Evolutionary conservation across 1,139 yeast genomes (phyloP).

Genomic region (Meyerozyma carpophila): DNA sequence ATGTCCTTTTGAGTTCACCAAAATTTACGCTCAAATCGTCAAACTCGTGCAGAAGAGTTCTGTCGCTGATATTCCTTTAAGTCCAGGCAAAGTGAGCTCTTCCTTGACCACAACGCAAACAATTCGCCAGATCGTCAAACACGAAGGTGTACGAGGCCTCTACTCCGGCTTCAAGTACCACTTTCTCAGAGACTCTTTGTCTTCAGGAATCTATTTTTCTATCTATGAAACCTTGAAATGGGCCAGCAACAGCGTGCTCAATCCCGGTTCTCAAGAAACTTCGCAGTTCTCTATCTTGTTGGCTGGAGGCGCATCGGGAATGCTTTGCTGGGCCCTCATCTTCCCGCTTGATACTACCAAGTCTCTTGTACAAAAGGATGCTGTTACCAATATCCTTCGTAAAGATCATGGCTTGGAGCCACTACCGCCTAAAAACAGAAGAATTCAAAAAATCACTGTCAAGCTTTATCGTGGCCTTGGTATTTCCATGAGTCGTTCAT

Average conservation of each 20-base stretch:
- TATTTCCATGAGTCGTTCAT: constrained; percentile 65
- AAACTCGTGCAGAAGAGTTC: constrained; percentile 34
- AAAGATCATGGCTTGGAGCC: constrained; percentile 39
- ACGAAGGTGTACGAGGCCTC: constrained; percentile 58
- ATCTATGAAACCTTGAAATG: constrained; percentile 69
- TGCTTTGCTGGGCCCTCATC: constrained; percentile 64
- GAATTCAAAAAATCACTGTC: constrained; percentile 31
- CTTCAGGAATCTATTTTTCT: constrained; percentile 70
- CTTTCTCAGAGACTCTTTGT: constrained; percentile 59
- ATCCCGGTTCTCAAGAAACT: constrained; percentile 21
- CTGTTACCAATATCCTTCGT: constrained; percentile 61
- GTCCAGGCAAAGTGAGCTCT: constrained; percentile 8
- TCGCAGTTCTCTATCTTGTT: constrained; percentile 36
- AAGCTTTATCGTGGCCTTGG: constrained; percentile 73
- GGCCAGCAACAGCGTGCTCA: constrained; percentile 30
- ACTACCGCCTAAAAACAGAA: constrained; percentile 25
- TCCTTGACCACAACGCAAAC: constrained; percentile 19
- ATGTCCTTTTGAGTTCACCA: constrained; percentile 83
- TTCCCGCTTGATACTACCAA: constrained; percentile 82
- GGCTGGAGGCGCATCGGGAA: constrained; percentile 82
- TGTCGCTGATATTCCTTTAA: constrained; percentile 7
- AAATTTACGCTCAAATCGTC: constrained; percentile 72
- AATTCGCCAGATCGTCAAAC: constrained; percentile 47
- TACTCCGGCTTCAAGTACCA: constrained; percentile 74
- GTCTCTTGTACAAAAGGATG: constrained; percentile 67